Evolutionary conservation across 345 rosid genomes (phyloP).

Genomic region (Rubroshorea leprosula): DNA sequence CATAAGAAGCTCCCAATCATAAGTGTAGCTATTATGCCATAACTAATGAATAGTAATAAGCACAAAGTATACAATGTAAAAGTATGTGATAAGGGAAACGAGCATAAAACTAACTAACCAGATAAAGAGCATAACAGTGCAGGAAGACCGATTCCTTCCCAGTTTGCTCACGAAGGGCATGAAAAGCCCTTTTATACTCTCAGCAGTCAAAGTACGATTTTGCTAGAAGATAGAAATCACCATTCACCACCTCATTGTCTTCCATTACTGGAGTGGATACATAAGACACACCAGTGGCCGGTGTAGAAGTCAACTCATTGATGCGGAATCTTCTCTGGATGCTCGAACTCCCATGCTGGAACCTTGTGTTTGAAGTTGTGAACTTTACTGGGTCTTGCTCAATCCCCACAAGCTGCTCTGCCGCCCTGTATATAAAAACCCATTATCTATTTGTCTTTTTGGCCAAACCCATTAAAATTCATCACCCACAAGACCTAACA

Average conservation of each 20-base stretch:
- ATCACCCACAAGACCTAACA: constrained; percentile 1
- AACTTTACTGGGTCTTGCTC: constrained; percentile 85
- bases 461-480: too few species aligned
- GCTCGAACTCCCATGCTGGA: constrained; percentile 97
- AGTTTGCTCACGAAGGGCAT: constrained; percentile 69
- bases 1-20: background rate
- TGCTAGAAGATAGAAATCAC: constrained; percentile 82
- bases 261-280: constrained; percentile 73
- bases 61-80: background rate
- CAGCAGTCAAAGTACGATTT: constrained; percentile 87
- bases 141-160: constrained; percentile 80
- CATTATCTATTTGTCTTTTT: too few species aligned
- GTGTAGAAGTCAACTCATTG: constrained; percentile 65
- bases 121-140: constrained; percentile 84
- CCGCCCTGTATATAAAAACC: constrained; percentile 58
- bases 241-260: constrained; percentile 73
- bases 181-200: constrained; percentile 81
- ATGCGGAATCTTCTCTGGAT: constrained; percentile 79
- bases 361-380: constrained; percentile 89
- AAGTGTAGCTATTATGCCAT: background rate
- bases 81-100: background rate
- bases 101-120: constrained; percentile 47
- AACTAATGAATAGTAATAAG: background rate
- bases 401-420: constrained; percentile 86
- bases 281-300: constrained; percentile 60